Evolutionary conservation across 2,329 filamentous ascomycete species (phyloP).

Genomic region (Fusarium sp.): DNA sequence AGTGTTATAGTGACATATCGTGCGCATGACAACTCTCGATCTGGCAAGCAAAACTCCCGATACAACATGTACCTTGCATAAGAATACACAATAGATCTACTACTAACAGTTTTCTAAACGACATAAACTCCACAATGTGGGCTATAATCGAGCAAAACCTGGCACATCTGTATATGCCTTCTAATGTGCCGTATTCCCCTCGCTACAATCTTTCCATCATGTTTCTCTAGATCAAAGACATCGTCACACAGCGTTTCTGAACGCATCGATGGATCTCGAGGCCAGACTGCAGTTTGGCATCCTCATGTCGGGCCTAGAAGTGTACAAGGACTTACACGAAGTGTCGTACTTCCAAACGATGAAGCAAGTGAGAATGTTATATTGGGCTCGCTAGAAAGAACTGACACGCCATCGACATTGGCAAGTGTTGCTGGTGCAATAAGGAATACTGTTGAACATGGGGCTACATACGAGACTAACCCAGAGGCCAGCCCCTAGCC

Average conservation of each 20-base stretch:
- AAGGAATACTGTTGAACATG: constrained; percentile 54
- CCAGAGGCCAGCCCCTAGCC: constrained; percentile 11
- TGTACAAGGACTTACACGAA: constrained; percentile 45
- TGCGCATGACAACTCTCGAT: constrained; percentile 56
- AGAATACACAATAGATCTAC: background rate
- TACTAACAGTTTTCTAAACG: constrained; percentile 36
- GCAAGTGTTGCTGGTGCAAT: constrained; percentile 46
- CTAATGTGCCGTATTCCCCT: constrained; percentile 57
- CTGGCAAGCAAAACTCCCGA: constrained; percentile 56
- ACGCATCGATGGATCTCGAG: constrained; percentile 11
- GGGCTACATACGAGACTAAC: constrained; percentile 51
- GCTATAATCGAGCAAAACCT: constrained; percentile 56
- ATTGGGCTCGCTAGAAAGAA: constrained; percentile 41
- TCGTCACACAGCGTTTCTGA: constrained; percentile 7
- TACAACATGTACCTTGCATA: constrained; percentile 45
- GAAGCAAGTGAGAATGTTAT: constrained; percentile 54
- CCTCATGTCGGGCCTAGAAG: constrained; percentile 51
- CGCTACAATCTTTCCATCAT: constrained; percentile 52
- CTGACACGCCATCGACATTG: constrained; percentile 12
- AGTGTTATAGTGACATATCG: constrained; percentile 56
- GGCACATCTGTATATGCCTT: constrained; percentile 55
- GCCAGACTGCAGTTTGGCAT: constrained; percentile 47
- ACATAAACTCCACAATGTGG: constrained; percentile 55
- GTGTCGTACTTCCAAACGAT: constrained; percentile 45
- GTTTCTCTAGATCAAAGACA: constrained; percentile 45